Evolutionary conservation across 805 yeast genomes (phyloP), one percentile per base, ranked within the genome.

Genomic region (Metschnikowia koreensis): DNA sequence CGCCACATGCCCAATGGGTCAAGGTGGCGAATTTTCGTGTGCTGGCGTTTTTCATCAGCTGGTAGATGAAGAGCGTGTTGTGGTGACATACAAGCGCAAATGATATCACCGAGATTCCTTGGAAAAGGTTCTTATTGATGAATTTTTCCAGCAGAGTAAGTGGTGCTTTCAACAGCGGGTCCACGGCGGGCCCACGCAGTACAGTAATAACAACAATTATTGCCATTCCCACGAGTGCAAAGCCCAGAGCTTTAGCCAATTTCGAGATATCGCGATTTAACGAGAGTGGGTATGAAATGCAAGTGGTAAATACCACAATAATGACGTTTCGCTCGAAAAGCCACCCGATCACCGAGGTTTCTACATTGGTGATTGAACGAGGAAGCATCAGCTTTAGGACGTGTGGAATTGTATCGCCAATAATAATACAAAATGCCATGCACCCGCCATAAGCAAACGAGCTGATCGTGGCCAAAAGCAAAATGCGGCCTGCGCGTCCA

Each of bases 61-160:
- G 89, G 71, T 85, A 92, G 41, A 92, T 93, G 62, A 92, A 87
- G 29, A 93, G 82, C 0, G 97, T 90, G 66, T 92, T 92, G 67
- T 92, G 98, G 64, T 92, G 98, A 64, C 98, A 92, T 3, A 92
- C 97, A 58, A 93, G 78, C 1, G 98, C 98, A 72, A 92, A 92
- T 0, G 97, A 90, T 33, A 92, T 89, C 46, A 92, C 96, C n/a
- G 94, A 86, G 28, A 92, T 83, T 2, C 97, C 97, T 67, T 92
- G 96, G 65, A 92, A 89, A 3, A 92, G 71, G 40, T 83, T 82
- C 11, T 76, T 67, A 56, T 85, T 85, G 46, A 89, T 63, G 5
- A 89, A 71, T 71, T 81, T 75, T 28, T 57, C 58, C 39, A 69
- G 47, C 11, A 66, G 52, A 0, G 81, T 63, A 15, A 86, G 69